Evolutionary conservation across 2,329 filamentous ascomycete species (phyloP).

Genomic region (Akanthomyces uredinophilus): DNA sequence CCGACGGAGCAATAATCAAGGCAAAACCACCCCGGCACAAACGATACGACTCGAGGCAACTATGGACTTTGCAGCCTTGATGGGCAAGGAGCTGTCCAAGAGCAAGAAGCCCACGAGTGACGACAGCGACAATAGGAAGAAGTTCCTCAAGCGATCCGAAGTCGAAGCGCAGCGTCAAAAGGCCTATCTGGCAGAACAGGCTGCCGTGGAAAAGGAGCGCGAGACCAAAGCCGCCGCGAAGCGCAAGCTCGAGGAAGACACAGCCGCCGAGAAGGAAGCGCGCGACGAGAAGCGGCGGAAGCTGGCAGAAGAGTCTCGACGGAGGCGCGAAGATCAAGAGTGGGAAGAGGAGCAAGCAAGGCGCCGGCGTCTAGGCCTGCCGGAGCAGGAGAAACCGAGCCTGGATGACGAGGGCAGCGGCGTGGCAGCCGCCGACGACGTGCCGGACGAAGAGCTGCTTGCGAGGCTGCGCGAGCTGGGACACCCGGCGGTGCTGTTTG

Average conservation of each 20-base stretch:
- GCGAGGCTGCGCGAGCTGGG: slow-evolving; percentile 63
- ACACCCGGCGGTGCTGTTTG: slow-evolving; percentile 74
- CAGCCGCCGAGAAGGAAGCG: slow-evolving; percentile 59
- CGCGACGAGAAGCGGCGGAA: slow-evolving; percentile 78
- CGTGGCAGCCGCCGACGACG: slow-evolving; percentile 49
- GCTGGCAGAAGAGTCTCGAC: slow-evolving; percentile 74
- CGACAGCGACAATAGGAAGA: slow-evolving; percentile 42
- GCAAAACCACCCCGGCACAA: background rate
- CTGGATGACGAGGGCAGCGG: slow-evolving; percentile 40
- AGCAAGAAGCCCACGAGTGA: slow-evolving; percentile 50
- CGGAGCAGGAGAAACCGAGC: slow-evolving; percentile 52
- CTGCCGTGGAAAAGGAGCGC: slow-evolving; percentile 65
- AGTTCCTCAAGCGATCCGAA: slow-evolving; percentile 82
- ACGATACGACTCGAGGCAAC: background rate
- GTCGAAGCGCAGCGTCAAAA: slow-evolving; percentile 76
- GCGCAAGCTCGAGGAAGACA: slow-evolving; percentile 84
- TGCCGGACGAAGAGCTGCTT: slow-evolving; percentile 66
- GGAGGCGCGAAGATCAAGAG: slow-evolving; percentile 65
- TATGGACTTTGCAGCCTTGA: slow-evolving; percentile 95
- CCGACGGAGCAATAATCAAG: background rate
- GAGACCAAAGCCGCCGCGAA: slow-evolving; percentile 68
- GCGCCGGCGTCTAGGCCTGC: slow-evolving; percentile 73
- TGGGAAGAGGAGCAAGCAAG: slow-evolving; percentile 66
- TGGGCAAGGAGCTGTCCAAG: slow-evolving; percentile 89
- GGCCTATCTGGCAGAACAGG: slow-evolving; percentile 78